Evolutionary conservation across 768 basidiomycete species (phyloP).

Genomic region (Hygrocybe punicea): DNA sequence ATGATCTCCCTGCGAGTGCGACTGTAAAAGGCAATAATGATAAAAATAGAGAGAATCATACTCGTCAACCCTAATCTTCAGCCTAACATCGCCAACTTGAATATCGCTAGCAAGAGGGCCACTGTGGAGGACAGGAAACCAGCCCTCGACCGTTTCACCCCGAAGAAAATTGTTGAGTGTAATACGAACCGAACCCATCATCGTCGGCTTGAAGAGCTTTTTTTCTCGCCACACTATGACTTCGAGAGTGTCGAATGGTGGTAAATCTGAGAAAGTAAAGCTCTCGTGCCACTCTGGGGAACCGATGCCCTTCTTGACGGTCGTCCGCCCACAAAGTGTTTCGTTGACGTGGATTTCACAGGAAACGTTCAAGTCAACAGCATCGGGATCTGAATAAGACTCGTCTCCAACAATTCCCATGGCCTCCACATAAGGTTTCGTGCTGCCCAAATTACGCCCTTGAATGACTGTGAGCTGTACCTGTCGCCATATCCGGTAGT

Average conservation of each 20-base stretch:
- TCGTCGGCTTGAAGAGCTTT: constrained; percentile 51
- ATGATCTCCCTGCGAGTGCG: constrained; percentile 63
- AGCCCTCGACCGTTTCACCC: constrained; percentile 74
- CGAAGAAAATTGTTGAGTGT: constrained; percentile 68
- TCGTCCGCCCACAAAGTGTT: constrained; percentile 67
- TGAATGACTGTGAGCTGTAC: constrained; percentile 70
- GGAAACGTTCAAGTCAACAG: constrained; percentile 64
- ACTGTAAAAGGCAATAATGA: constrained; percentile 1
- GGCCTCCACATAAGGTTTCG: constrained; percentile 7
- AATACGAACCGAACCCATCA: constrained; percentile 62
- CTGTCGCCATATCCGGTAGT: constrained; percentile 86
- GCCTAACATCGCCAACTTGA: constrained; percentile 70
- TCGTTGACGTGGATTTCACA: constrained; percentile 77
- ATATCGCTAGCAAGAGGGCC: constrained; percentile 48
- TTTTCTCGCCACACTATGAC: constrained; percentile 70
- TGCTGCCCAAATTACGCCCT: constrained; percentile 66
- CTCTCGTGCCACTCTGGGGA: constrained; percentile 80
- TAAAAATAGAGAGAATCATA: constrained; percentile 31
- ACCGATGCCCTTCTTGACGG: constrained; percentile 62
- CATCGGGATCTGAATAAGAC: constrained; percentile 43
- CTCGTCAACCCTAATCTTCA: constrained; percentile 77
- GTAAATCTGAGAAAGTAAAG: constrained; percentile 71
- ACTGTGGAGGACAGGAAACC: constrained; percentile 70
- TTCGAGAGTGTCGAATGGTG: constrained; percentile 70
- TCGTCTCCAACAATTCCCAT: constrained; percentile 28